Percentiles rank a stretch among this genome's conserved stretches.
These are phyloP conservation scores for Aspergillus sojae DNA, from an alignment of 2,329 filamentous ascomycete genomes.

Conservation along the genomic window DNA sequence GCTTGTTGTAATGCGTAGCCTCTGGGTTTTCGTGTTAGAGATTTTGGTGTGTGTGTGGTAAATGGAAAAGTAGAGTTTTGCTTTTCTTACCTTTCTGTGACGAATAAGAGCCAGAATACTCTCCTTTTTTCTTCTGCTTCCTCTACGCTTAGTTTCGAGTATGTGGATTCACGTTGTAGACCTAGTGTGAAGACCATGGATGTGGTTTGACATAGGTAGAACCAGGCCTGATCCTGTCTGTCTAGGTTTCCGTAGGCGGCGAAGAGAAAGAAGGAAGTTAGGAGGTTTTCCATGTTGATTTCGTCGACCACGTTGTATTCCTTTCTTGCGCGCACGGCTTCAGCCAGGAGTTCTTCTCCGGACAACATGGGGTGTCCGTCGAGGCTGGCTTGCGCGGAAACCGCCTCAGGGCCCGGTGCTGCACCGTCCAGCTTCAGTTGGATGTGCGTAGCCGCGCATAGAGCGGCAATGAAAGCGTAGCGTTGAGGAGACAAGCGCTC, in stretches of 20 bases:
- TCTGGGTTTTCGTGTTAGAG: constrained; percentile 40
- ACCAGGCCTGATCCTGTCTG: constrained; percentile 77
- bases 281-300: constrained; percentile 46
- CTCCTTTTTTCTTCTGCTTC: constrained; percentile 67
- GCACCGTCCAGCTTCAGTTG: constrained; percentile 45
- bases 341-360: constrained; percentile 68
- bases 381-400: constrained; percentile 51
- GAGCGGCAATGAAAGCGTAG: constrained; percentile 45
- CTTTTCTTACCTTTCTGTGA: constrained; percentile 65
- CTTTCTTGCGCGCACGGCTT: constrained; percentile 54
- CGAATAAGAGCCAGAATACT: constrained; percentile 73
- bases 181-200: constrained; percentile 59
- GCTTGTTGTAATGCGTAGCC: constrained; percentile 72
- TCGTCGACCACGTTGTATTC: constrained; percentile 45
- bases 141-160: constrained; percentile 49
- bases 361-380: constrained; percentile 62
- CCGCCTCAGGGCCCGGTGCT: constrained; percentile 24
- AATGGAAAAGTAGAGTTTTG: neutral
- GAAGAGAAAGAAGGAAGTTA: constrained; percentile 80
- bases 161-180: constrained; percentile 52
- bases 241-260: constrained; percentile 72
- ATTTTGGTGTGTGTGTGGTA: too few species aligned
- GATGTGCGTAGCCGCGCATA: constrained; percentile 50
- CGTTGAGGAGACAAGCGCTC: constrained; percentile 49
- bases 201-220: constrained; percentile 73